A percentile compares a stretch with the other conserved stretches of the same genome.
These are phyloP conservation scores for Penicillium brasilianum DNA, from an alignment of 2,329 filamentous ascomycete species.

Conservation along the genomic window DNA sequence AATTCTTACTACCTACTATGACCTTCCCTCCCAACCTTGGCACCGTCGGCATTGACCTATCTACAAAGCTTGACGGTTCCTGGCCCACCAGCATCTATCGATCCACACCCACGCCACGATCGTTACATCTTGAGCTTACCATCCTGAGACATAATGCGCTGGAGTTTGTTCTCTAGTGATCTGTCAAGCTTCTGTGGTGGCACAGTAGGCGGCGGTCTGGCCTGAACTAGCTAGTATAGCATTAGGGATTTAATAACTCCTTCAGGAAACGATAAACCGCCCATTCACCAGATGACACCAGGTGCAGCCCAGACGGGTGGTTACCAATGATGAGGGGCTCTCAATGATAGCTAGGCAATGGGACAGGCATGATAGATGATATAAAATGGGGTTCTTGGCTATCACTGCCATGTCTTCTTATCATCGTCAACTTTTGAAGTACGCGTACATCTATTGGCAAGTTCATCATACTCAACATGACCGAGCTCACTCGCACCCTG, in stretches of 20 bases:
- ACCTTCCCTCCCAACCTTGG: neutral
- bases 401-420: neutral
- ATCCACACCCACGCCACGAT: neutral
- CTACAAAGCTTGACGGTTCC: neutral
- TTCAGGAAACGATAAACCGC: constrained; percentile 40
- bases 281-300: constrained; percentile 11
- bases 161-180: neutral
- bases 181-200: constrained; percentile 1
- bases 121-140: neutral
- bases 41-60: neutral
- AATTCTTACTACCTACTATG: neutral
- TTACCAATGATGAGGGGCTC: constrained; percentile 7
- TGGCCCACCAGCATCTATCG: neutral
- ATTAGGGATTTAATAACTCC: constrained; percentile 37
- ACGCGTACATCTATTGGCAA: neutral
- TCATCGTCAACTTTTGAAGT: neutral
- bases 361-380: constrained; percentile 9
- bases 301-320: constrained; percentile 5
- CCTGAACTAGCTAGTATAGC: constrained; percentile 1
- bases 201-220: constrained; percentile 13
- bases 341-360: neutral
- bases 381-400: constrained; percentile 15
- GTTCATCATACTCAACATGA: constrained; percentile 30
- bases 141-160: constrained; percentile 3
- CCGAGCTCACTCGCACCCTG: constrained; percentile 48